phyloP scores from a whole-genome alignment of 1,139 yeast genomes.

The Saccharomyces hybrid region DNA sequence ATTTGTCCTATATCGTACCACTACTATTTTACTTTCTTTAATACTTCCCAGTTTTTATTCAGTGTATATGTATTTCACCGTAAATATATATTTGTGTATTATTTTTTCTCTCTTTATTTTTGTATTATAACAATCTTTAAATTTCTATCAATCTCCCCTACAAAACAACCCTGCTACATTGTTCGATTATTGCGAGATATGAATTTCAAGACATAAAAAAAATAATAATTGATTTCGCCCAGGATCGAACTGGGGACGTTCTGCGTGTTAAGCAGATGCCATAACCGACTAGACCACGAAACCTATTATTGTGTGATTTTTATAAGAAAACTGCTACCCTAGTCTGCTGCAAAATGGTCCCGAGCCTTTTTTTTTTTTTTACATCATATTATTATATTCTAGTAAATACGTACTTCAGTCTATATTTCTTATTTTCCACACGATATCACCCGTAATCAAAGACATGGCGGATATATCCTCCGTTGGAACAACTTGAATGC shows the following conservation, averaged over 20 bases:
- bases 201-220: no score
- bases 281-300: constrained; percentile 97
- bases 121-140: no score
- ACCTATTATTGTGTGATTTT: constrained; percentile 29
- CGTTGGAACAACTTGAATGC: constrained; percentile 19
- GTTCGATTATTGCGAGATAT: no score
- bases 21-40: neutral
- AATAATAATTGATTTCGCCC: constrained; percentile 71
- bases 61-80: no score
- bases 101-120: no score
- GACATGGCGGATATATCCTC: constrained; percentile 13
- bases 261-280: constrained; percentile 99
- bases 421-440: constrained; percentile 8
- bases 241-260: constrained; percentile 99
- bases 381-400: no score
- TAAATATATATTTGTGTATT: neutral
- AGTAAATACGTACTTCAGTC: neutral
- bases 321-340: no score
- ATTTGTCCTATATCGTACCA: neutral
- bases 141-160: no score
- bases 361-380: neutral
- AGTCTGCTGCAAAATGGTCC: neutral
- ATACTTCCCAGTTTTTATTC: no score
- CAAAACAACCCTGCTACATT: no score
- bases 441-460: constrained; percentile 20